phyloP scores from a whole-genome alignment of 139 green algal genomes.

The Chlorella sp. region DNA sequence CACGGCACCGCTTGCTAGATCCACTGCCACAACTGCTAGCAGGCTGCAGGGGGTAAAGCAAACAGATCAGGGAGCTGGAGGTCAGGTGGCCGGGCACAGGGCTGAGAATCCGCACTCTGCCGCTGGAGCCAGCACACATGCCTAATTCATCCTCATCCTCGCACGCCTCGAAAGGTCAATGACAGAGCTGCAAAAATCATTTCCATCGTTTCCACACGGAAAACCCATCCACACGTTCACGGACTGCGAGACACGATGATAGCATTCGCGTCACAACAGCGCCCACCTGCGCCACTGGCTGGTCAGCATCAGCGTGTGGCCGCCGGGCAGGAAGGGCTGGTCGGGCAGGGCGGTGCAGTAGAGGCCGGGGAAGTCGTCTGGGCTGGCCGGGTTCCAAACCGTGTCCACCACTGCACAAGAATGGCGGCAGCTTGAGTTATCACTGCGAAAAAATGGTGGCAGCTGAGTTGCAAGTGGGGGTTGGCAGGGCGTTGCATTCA shows the following conservation, averaged over 20 bases:
- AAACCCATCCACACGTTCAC: too few species aligned
- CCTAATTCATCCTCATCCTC: too few species aligned
- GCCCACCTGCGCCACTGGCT: conserved; percentile 70
- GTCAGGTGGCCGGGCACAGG: not conserved
- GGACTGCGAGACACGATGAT: too few species aligned
- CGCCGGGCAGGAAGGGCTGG: conserved; percentile 40
- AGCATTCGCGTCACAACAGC: not conserved
- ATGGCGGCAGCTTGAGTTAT: too few species aligned
- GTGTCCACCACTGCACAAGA: conserved; percentile 21
- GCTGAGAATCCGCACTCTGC: not conserved
- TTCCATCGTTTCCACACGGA: too few species aligned
- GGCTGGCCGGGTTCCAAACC: conserved; percentile 15
- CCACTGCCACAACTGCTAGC: conserved; percentile 66
- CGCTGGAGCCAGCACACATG: not conserved
- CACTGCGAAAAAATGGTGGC: too few species aligned
- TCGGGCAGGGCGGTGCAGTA: conserved; percentile 51
- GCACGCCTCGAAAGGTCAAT: too few species aligned
- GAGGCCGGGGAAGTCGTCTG: conserved; percentile 62
- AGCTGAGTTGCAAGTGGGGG: not conserved
- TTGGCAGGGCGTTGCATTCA: not conserved
- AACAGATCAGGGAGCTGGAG: not conserved
- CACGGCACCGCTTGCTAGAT: conserved; percentile 49
- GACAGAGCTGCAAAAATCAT: not conserved
- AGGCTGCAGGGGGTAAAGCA: not conserved
- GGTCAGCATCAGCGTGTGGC: conserved; percentile 63